Evolutionary conservation across 192 early-diverging fungal genomes (phyloP).

Genomic region (Hyaloraphidium curvatum): DNA sequence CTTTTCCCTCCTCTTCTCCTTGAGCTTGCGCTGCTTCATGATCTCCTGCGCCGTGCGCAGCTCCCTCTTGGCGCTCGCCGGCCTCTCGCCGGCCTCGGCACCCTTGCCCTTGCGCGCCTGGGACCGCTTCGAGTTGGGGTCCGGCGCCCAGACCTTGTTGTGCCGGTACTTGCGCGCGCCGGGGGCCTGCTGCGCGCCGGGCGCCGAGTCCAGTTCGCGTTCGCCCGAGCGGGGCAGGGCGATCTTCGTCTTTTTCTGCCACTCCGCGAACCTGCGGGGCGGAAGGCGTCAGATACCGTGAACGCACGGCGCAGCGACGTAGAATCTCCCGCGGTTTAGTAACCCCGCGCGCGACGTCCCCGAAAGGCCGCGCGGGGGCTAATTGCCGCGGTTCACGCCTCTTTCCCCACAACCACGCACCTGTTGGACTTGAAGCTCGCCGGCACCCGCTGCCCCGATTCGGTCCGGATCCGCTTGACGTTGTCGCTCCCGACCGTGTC

Average conservation of each 20-base stretch:
- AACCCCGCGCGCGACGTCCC: no score
- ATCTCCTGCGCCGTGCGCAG: conserved; percentile 65
- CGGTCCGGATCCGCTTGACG: conserved; percentile 82
- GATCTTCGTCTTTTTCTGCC: conserved; percentile 77
- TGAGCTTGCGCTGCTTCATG: conserved; percentile 43
- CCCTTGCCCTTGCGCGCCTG: neutral
- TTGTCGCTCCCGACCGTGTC: conserved; percentile 78
- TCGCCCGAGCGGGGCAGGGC: conserved; percentile 70
- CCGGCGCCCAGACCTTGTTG: conserved; percentile 48
- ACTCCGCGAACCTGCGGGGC: conserved; percentile 51
- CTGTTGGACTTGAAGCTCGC: conserved; percentile 71
- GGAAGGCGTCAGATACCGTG: no score
- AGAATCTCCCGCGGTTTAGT: no score
- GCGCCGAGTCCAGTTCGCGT: conserved; percentile 37
- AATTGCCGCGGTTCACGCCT: no score
- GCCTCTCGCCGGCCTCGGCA: conserved; percentile 1
- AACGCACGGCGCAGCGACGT: no score
- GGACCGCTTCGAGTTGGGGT: conserved; percentile 18
- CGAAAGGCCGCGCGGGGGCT: no score
- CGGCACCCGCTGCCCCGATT: conserved; percentile 72
- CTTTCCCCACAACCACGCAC: no score
- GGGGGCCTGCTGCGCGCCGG: conserved; percentile 20
- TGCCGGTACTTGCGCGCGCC: conserved; percentile 49
- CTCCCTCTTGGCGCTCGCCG: conserved; percentile 33
- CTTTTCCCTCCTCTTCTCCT: conserved; percentile 60